Conservation (phyloP, 495 filamentous ascomycete genomes). For the Lasiosphaeris hirsuta region DNA sequence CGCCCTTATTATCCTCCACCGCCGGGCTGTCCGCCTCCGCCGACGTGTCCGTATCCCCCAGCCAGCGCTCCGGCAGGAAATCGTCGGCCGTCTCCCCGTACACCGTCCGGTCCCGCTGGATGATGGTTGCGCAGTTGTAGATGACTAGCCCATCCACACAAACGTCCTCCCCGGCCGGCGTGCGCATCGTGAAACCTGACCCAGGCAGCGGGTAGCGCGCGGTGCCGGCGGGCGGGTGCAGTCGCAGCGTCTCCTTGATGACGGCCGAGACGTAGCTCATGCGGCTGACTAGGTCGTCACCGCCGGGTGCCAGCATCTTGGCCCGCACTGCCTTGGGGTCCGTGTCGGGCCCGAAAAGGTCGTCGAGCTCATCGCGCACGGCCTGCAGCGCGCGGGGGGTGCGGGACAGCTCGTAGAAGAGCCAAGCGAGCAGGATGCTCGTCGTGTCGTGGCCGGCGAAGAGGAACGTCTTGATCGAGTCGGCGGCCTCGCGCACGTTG, state of each 20-base stretch:
- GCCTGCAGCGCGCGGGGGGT: slow-evolving; percentile 38
- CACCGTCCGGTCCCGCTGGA: slow-evolving; percentile 58
- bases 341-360: slow-evolving; percentile 31
- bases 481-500: slow-evolving; percentile 23
- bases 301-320: slow-evolving; percentile 20
- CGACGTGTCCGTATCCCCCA: slow-evolving; percentile 41
- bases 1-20: slow-evolving; percentile 13
- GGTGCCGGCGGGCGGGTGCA: slow-evolving; percentile 42
- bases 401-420: slow-evolving; percentile 45
- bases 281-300: slow-evolving; percentile 43
- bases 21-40: slow-evolving; percentile 9
- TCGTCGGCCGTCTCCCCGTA: slow-evolving; percentile 54
- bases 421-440: slow-evolving; percentile 36
- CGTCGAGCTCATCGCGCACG: slow-evolving; percentile 46
- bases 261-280: slow-evolving; percentile 47
- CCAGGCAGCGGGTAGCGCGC: slow-evolving; percentile 35
- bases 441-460: slow-evolving; percentile 53
- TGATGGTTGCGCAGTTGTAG: slow-evolving; percentile 46
- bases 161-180: slow-evolving; percentile 54
- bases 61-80: slow-evolving; percentile 62
- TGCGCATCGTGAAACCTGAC: slow-evolving; percentile 30
- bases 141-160: slow-evolving; percentile 53
- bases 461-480: slow-evolving; percentile 44
- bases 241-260: slow-evolving; percentile 51
- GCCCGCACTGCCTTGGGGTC: slow-evolving; percentile 21